Evolutionary conservation across 371 early-diverging fungal species (phyloP).

Genomic region (Zancudomyces culisetae): DNA sequence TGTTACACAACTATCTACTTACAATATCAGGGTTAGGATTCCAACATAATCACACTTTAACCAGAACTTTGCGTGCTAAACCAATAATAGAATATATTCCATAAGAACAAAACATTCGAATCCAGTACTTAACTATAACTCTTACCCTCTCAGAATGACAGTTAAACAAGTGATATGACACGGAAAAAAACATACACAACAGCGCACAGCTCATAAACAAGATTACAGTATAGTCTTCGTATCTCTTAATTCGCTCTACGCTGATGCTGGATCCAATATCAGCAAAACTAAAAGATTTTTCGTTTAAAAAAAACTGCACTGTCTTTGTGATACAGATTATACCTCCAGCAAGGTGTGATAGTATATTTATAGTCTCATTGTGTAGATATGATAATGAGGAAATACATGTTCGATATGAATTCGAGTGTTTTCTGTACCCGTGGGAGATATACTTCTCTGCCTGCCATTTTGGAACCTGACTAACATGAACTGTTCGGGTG

Average conservation of each 20-base stretch:
- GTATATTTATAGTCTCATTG: constrained; percentile 80
- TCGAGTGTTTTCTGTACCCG: constrained; percentile 60
- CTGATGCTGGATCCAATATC: neutral
- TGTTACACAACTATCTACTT: neutral
- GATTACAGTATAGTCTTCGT: constrained; percentile 5
- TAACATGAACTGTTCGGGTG: neutral
- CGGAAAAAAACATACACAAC: constrained; percentile 57
- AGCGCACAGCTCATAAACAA: constrained; percentile 47
- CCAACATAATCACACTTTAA: no score
- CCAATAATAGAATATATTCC: no score
- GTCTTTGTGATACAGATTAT: constrained; percentile 32
- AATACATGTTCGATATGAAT: constrained; percentile 50
- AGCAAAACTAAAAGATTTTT: no score
- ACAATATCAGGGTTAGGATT: no score
- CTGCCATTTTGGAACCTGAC: neutral
- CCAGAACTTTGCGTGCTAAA: no score
- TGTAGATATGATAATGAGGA: constrained; percentile 32
- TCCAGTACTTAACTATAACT: no score
- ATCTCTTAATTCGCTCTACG: neutral
- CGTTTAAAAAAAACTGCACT: no score
- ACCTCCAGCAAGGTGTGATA: constrained; percentile 64
- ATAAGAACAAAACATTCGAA: no score
- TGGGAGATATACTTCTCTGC: constrained; percentile 31
- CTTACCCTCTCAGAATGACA: constrained; percentile 65
- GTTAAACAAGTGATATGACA: constrained; percentile 60